Evolutionary conservation across 2,329 filamentous ascomycete genomes (phyloP).

Genomic region (Trichoderma sp.): DNA sequence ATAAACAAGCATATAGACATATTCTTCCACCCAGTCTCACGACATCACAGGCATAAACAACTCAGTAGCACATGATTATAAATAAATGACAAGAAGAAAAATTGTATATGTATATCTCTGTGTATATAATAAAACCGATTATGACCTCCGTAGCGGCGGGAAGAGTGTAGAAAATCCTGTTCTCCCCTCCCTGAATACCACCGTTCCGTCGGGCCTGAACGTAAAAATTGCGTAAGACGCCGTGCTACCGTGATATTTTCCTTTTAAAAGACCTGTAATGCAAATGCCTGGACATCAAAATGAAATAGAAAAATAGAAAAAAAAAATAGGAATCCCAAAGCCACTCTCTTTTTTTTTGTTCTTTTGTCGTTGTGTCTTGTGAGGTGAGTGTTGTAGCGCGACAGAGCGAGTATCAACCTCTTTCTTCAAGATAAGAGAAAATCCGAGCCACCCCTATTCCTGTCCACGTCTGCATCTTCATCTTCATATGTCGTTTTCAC

Average conservation of each 20-base stretch:
- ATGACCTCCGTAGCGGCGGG: neutral
- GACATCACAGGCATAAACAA: neutral
- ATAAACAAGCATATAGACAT: neutral
- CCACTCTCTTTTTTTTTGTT: neutral
- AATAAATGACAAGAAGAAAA: neutral
- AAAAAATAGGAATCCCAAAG: neutral
- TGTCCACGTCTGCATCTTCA: neutral
- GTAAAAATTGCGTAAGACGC: constrained; percentile 6
- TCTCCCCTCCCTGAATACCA: neutral
- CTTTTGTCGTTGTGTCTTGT: neutral
- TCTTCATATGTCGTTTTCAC: neutral
- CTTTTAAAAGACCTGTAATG: constrained; percentile 15
- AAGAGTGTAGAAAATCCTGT: neutral
- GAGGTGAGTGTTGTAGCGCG: neutral
- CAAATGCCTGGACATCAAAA: constrained; percentile 3
- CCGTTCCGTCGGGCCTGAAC: neutral
- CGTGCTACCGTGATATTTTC: constrained; percentile 14
- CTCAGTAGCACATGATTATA: neutral
- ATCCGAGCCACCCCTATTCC: neutral
- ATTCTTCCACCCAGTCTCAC: neutral
- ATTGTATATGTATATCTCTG: constrained; percentile 1
- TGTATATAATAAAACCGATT: constrained; percentile 1
- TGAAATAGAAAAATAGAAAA: neutral
- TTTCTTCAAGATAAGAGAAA: neutral
- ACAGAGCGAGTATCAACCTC: neutral